Percentiles rank a stretch among this genome's conserved stretches.
Evolutionary conservation across 78 protist species (phyloP).

Genomic region (Polysphondylium violaceum): DNA sequence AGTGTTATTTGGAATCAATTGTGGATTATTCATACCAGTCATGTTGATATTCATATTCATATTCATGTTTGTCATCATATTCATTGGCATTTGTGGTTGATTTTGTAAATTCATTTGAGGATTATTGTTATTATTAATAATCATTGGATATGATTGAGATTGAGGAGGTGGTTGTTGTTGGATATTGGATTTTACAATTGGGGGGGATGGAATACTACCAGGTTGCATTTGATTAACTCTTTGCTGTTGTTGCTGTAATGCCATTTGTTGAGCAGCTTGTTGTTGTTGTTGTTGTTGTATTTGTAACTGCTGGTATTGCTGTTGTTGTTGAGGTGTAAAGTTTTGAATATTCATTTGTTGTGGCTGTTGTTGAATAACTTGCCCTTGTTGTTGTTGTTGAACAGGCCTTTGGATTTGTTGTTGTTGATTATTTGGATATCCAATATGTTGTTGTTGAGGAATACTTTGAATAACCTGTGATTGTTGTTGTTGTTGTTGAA

Average conservation of each 20-base stretch:
- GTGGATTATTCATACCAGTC: no score
- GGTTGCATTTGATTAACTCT: background rate
- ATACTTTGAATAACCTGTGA: no score
- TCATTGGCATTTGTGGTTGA: background rate
- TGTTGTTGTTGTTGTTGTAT: background rate
- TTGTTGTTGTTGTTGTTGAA: background rate
- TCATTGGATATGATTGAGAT: background rate
- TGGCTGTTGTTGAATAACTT: background rate
- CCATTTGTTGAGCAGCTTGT: background rate
- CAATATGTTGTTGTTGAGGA: background rate
- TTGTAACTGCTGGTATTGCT: background rate
- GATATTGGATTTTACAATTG: background rate
- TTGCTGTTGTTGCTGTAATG: conserved; percentile 27
- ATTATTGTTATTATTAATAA: background rate
- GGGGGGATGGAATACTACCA: background rate
- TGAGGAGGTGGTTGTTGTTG: background rate
- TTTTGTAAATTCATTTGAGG: background rate
- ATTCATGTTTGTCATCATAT: background rate
- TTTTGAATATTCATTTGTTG: no score
- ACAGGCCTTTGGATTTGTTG: conserved; percentile 19
- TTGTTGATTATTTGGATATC: background rate
- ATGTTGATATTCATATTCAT: background rate
- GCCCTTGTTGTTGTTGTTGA: conserved; percentile 8
- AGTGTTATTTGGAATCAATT: no score
- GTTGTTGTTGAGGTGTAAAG: no score